Conservation (phyloP, 192 early-diverging fungal genomes). For the Entomortierella chlamydospora region DNA sequence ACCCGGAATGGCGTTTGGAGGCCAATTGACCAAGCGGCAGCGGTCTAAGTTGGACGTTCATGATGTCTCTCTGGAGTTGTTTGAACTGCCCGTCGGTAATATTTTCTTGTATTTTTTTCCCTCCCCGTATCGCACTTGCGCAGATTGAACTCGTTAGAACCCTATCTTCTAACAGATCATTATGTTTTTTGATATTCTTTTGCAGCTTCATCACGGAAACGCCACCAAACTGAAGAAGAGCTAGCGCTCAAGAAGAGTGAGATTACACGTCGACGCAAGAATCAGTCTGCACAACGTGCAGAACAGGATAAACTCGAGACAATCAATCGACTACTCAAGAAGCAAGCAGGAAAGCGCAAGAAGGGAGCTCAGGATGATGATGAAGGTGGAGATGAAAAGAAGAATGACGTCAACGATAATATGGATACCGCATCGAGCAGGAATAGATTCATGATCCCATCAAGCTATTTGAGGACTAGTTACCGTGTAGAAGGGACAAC, state of each 20-base stretch:
- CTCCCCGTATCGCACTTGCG: too few relatives aligned
- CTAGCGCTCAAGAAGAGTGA: conserved; percentile 76
- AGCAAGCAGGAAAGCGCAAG: conserved; percentile 79
- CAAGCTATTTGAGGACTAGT: conserved; percentile 48
- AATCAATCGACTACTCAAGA: conserved; percentile 84
- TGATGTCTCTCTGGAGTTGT: conserved; percentile 62
- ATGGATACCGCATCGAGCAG: not conserved
- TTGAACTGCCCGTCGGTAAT: conserved; percentile 75
- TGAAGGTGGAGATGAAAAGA: conserved; percentile 63
- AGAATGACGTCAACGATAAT: conserved; percentile 16
- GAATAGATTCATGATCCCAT: conserved; percentile 28
- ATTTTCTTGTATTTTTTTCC: too few relatives aligned
- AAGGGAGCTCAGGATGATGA: conserved; percentile 69
- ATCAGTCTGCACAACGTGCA: conserved; percentile 80
- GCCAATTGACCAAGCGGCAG: conserved; percentile 76
- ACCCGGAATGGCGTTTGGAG: conserved; percentile 34
- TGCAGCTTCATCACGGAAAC: conserved; percentile 71
- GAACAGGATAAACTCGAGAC: conserved; percentile 84
- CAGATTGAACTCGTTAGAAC: too few relatives aligned
- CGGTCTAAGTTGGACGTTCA: conserved; percentile 72
- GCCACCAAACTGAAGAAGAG: conserved; percentile 76
- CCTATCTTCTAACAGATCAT: too few relatives aligned
- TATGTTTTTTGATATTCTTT: not conserved
- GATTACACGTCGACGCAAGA: conserved; percentile 79
- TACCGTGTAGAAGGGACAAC: conserved; percentile 56